Evolutionary conservation across 129 eudicot genomes (phyloP), one percentile per base, ranked within the genome.

Genomic region (Lonicera japonica): DNA sequence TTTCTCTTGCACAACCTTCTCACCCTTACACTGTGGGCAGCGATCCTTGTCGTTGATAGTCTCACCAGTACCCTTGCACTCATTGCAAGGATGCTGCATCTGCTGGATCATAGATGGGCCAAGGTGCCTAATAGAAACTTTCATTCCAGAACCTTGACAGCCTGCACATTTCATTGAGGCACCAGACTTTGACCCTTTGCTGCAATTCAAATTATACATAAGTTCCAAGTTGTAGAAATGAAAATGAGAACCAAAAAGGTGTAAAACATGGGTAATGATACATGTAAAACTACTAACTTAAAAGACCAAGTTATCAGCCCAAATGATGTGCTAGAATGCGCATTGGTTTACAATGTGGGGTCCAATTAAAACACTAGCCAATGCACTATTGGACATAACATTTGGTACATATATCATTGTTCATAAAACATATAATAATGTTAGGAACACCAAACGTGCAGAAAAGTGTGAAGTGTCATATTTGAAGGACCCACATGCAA

Each of bases 31-130:
- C 43, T 58, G 43, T 24, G 62, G 62, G 43, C 62, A 58, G 2
- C 43, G 9, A 25, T 58, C 62, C 43, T 25, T 29, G 5, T 58
- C 45, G 15, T 16, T 58, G 48, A 66, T 66, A 25, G 61, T 39
- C 38, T 55, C 62, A 34, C 70, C 70, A 21, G 70, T 66, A 38
- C 70, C 70, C 38, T 53, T 66, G 24, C 70, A 66, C 20, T 54
- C 62, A 40, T 54, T 67, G 25, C 71, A 67, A 0, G 63, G 55
- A 41, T 67, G 36, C 36, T 29, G 36, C 36, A 29, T 29, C 36
- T 29, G 36, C 36, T 29, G 36, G 2, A 29, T 29, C 36, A 29
- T 40, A 17, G 55, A 56, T 0, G 54, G 55, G 41, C 55, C 63
- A 43, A 40, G 39, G 23, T 67, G 63, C 8, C 63, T 21, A 11